Evolutionary conservation across 306 rosid genomes (phyloP), one percentile per base, ranked within the genome.

Genomic region (Nissolia schottii): DNA sequence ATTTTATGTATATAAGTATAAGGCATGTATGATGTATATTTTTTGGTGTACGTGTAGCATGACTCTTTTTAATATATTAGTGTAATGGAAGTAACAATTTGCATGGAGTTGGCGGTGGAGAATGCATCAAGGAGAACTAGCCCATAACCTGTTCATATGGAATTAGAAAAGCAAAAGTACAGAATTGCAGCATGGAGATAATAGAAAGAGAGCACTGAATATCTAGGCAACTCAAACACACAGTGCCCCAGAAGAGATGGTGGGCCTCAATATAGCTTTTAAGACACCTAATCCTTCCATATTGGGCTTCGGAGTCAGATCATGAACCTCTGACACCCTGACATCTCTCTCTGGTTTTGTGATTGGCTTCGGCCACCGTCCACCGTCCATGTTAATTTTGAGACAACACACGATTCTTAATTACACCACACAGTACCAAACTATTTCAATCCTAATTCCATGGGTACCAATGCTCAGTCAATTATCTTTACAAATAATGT

Each of bases 111-210:
- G 86, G 79, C 89, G 78, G 86, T 81, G 81, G 81, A 78, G 80
- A 67, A 22, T 56, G 66, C 57, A 69, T n/a, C 40, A 59, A 73
- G 55, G 23, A 43, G 23, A 5, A 59, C 4, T 14, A 22, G 35
- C 86, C 88, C 91, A 82, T 79, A 76, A 79, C 86, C 75, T 24
- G 74, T 79, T 81, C 68, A 70, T 35, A 61, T 60, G 46, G 27
- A 32, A 14, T 27, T 75, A 74, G 31, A 74, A 55, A 64, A 34
- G 35, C 77, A 63, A 50, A 77, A 46, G 68, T 34, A 70, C 66
- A 64, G 71, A 62, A 53, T 67, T 46, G 77, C 27, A 59, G 46
- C 61, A 24, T 29, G 45, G 43, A 40, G 4, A n/a, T n/a, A n/a
- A 64, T 9, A 64, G 13, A 51, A 9, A 54, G 60, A 24, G 34